phyloP scores from a whole-genome alignment of 1,284 basidiomycete genomes.

The Ganoderma lucidum region DNA sequence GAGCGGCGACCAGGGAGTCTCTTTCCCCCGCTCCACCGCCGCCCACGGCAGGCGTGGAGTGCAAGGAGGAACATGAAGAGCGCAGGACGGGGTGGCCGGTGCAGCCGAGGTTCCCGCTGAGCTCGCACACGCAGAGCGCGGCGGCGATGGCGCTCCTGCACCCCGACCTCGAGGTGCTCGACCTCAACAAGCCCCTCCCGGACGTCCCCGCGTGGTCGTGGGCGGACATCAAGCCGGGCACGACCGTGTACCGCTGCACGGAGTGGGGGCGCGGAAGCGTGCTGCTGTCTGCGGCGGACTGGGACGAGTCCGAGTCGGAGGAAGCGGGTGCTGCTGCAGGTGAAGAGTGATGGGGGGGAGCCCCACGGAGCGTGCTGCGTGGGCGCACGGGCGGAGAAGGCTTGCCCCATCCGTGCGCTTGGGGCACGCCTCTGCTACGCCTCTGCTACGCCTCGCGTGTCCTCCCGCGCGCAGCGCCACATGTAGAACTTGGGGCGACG shows the following conservation, averaged over 20 bases:
- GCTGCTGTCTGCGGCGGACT: neutral
- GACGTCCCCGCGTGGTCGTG: constrained; percentile 12
- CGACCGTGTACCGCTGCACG: neutral
- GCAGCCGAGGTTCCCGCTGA: constrained; percentile 8
- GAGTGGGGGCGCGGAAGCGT: neutral
- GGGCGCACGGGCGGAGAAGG: neutral
- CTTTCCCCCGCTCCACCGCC: neutral
- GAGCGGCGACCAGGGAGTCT: neutral
- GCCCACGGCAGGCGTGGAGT: neutral
- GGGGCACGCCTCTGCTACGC: neutral
- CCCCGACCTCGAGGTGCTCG: constrained; percentile 9
- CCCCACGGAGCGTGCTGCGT: neutral
- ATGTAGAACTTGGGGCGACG: neutral
- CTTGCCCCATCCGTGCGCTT: neutral
- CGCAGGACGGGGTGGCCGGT: neutral
- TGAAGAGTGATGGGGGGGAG: constrained; percentile 6
- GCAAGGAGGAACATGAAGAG: neutral
- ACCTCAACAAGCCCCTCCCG: constrained; percentile 15
- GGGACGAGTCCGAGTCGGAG: neutral
- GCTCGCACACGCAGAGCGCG: constrained; percentile 10
- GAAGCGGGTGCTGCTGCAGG: neutral
- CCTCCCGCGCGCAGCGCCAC: constrained; percentile 6
- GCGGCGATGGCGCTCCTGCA: constrained; percentile 8
- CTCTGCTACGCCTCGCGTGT: constrained; percentile 8
- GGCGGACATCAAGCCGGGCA: constrained; percentile 1